Percentiles rank a stretch among this genome's conserved stretches.
Evolutionary conservation across 2,329 filamentous ascomycete species (phyloP).

Genomic region (Beauveria australis): DNA sequence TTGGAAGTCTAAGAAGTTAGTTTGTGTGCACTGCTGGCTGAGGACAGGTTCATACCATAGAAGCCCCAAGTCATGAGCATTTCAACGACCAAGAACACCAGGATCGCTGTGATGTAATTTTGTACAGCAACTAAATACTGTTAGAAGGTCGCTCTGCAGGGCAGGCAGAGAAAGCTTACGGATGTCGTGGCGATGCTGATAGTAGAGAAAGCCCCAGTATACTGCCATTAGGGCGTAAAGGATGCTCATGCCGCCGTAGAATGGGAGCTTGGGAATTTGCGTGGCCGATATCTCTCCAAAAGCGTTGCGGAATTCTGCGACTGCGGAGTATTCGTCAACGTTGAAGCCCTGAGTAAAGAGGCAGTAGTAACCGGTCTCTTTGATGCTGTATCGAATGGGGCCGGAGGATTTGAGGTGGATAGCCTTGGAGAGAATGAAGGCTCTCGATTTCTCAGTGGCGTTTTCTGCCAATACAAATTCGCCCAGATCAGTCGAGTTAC

Average conservation of each 20-base stretch:
- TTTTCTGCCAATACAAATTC: constrained; percentile 76
- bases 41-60: constrained; percentile 54
- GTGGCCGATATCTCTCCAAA: constrained; percentile 93
- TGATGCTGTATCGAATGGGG: constrained; percentile 72
- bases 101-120: constrained; percentile 96
- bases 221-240: constrained; percentile 80
- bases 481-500: constrained; percentile 69
- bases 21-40: not conserved
- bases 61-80: constrained; percentile 99
- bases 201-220: constrained; percentile 90
- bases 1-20: constrained; percentile 61
- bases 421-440: constrained; percentile 68
- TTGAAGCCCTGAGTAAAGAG: constrained; percentile 70
- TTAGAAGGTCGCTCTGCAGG: constrained; percentile 22
- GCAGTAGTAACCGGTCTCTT: constrained; percentile 93
- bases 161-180: constrained; percentile 39
- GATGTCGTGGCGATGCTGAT: constrained; percentile 88
- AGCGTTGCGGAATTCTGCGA: constrained; percentile 89
- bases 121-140: constrained; percentile 69
- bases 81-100: constrained; percentile 88
- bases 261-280: constrained; percentile 93
- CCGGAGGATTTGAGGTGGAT: constrained; percentile 70
- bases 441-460: constrained; percentile 61
- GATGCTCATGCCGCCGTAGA: constrained; percentile 91
- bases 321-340: constrained; percentile 62